A percentile compares a stretch with the other conserved stretches of the same genome.
Conservation (phyloP, 2,329 filamentous ascomycete species). For the Akanthomyces uredinophilus region DNA sequence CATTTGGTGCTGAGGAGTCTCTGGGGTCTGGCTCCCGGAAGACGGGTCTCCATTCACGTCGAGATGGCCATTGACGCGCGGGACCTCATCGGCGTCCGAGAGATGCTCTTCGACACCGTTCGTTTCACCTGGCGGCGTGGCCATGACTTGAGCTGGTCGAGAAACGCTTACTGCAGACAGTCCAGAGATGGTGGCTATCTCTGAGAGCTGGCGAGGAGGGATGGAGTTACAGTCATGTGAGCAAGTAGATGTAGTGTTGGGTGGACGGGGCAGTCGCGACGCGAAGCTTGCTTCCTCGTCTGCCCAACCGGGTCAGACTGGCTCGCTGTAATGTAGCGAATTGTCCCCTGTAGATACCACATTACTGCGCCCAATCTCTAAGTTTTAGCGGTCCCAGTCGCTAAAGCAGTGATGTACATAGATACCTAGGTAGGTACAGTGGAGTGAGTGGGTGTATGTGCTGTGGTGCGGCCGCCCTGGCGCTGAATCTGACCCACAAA, state of each 20-base stretch:
- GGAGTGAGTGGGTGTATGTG: no score
- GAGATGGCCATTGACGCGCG: slow-evolving; percentile 5
- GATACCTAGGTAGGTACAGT: no score
- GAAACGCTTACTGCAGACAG: neutral
- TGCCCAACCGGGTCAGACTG: neutral
- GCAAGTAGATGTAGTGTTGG: neutral
- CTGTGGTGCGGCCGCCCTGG: neutral
- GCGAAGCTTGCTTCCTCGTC: neutral
- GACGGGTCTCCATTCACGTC: neutral
- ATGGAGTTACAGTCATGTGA: neutral
- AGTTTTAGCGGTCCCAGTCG: neutral
- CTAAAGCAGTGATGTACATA: no score
- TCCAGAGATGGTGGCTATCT: neutral
- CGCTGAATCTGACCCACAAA: neutral
- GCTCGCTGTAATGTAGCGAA: no score
- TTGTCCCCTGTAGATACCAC: neutral
- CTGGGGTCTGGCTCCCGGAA: neutral
- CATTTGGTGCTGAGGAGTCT: neutral
- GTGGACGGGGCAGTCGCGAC: neutral
- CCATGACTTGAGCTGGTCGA: neutral
- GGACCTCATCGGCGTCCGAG: neutral
- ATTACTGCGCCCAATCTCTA: neutral
- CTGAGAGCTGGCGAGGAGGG: neutral
- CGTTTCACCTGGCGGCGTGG: neutral
- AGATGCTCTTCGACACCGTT: slow-evolving; percentile 4